These are phyloP conservation scores for Pythium diclinum DNA, from an alignment of 352 stramenopile species.

Conservation along the genomic window DNA sequence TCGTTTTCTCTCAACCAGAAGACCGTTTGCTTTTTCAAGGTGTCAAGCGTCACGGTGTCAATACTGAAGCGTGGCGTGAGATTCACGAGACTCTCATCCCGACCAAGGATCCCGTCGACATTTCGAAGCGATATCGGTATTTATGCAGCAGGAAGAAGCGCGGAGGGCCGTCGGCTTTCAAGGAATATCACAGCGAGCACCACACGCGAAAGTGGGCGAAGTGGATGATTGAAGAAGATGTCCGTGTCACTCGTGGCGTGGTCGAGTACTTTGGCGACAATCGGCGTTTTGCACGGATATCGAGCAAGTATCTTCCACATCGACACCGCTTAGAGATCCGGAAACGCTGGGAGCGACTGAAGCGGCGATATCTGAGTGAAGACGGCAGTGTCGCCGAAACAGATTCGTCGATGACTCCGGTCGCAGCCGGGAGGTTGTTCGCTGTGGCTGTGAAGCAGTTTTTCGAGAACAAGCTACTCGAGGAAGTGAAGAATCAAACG, in stretches of 20 bases:
- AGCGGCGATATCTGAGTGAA: slow-evolving; percentile 20
- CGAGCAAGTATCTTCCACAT: slow-evolving; percentile 60
- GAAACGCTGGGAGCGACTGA: slow-evolving; percentile 56
- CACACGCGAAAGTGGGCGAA: slow-evolving; percentile 33
- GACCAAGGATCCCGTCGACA: slow-evolving; percentile 40
- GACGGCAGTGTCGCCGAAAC: slow-evolving; percentile 14
- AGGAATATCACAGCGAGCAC: slow-evolving; percentile 49
- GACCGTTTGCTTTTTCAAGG: slow-evolving; percentile 68
- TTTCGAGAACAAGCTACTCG: slow-evolving; percentile 31
- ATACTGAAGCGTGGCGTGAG: slow-evolving; percentile 50
- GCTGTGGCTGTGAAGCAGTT: slow-evolving; percentile 50
- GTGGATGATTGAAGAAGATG: slow-evolving; percentile 80
- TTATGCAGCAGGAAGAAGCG: slow-evolving; percentile 54
- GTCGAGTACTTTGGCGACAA: slow-evolving; percentile 63
- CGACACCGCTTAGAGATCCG: slow-evolving; percentile 61
- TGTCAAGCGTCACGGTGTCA: slow-evolving; percentile 54
- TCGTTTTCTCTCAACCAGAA: slow-evolving; percentile 48
- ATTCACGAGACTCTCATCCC: slow-evolving; percentile 69
- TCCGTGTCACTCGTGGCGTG: slow-evolving; percentile 69
- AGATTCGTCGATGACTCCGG: background rate
- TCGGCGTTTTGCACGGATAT: slow-evolving; percentile 56
- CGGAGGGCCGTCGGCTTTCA: slow-evolving; percentile 48
- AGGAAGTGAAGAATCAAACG: slow-evolving; percentile 8
- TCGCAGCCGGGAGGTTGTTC: slow-evolving; percentile 39
- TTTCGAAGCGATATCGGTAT: slow-evolving; percentile 71